These are phyloP conservation scores for Fusarium sp. DNA, from an alignment of 2,329 filamentous ascomycete genomes.

Conservation along the genomic window DNA sequence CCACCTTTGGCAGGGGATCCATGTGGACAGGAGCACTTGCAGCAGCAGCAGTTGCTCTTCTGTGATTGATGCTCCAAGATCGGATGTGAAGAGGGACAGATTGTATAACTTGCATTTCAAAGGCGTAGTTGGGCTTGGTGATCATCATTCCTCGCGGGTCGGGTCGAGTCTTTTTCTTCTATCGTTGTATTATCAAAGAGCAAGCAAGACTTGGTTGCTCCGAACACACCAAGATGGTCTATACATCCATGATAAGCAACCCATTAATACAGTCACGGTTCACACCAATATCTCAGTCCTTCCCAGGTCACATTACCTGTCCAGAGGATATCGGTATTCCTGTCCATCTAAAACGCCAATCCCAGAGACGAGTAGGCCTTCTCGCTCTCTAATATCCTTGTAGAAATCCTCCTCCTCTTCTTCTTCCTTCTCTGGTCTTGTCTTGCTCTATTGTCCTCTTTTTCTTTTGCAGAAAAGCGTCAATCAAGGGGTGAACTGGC, in stretches of 20 bases:
- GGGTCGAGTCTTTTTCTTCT: background rate
- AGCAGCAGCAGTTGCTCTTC: constrained; percentile 5
- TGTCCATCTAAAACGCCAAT: background rate
- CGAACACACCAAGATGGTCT: background rate
- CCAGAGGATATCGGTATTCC: background rate
- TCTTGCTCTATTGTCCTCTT: background rate
- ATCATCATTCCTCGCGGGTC: background rate
- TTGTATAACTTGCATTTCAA: background rate
- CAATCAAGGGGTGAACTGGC: constrained; percentile 57
- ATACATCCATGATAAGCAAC: constrained; percentile 9
- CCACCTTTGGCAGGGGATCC: background rate
- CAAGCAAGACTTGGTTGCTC: background rate
- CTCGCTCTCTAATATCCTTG: background rate
- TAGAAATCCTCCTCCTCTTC: background rate
- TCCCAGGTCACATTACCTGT: background rate
- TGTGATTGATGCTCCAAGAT: background rate
- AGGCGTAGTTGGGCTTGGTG: background rate
- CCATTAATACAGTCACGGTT: background rate
- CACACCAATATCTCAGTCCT: background rate
- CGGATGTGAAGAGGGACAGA: background rate
- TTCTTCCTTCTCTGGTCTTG: background rate
- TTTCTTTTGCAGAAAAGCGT: background rate
- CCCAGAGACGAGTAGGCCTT: background rate
- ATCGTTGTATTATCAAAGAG: constrained; percentile 4
- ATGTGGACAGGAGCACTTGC: constrained; percentile 14